A percentile compares a stretch with the other conserved stretches of the same genome.
Conservation (phyloP, 1,284 basidiomycete genomes). For the Apiotrichum gracile region DNA sequence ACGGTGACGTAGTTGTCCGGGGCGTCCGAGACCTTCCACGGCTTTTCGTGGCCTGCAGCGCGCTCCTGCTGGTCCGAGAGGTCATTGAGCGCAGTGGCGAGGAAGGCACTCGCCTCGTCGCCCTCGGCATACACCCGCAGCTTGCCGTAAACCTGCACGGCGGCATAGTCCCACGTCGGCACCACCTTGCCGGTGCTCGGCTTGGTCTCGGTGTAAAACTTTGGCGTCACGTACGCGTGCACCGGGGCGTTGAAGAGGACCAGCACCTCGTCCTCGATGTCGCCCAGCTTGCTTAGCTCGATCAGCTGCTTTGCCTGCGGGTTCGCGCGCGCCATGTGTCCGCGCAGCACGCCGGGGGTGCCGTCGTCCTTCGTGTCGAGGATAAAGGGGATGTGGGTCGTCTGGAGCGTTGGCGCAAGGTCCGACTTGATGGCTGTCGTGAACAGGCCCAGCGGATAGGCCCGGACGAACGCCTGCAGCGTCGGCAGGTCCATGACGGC, state of each 20-base stretch:
- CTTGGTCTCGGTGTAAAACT: slow-evolving; percentile 43
- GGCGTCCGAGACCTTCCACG: slow-evolving; percentile 46
- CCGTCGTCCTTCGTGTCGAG: slow-evolving; percentile 28
- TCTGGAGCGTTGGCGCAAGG: slow-evolving; percentile 41
- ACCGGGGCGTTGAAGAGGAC: slow-evolving; percentile 43
- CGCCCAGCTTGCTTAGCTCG: slow-evolving; percentile 6
- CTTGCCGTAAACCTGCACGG: slow-evolving; percentile 45
- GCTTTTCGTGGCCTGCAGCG: slow-evolving; percentile 7
- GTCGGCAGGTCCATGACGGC: slow-evolving; percentile 45
- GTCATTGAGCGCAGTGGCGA: slow-evolving; percentile 35
- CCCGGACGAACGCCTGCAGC: slow-evolving; percentile 46
- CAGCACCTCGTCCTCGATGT: slow-evolving; percentile 37
- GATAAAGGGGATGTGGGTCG: slow-evolving; percentile 49
- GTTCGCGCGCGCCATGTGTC: slow-evolving; percentile 45
- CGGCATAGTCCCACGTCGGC: slow-evolving; percentile 47
- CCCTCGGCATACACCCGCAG: slow-evolving; percentile 24
- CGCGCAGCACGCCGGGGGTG: slow-evolving; percentile 26
- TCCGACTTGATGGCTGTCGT: slow-evolving; percentile 45
- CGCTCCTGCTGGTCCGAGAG: slow-evolving; percentile 31
- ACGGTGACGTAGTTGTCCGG: slow-evolving; percentile 44
- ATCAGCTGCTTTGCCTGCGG: slow-evolving; percentile 42
- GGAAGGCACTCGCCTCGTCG: slow-evolving; percentile 22
- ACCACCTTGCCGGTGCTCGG: slow-evolving; percentile 44
- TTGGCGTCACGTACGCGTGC: slow-evolving; percentile 43
- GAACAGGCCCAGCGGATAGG: slow-evolving; percentile 48